These are phyloP conservation scores for Pleurotus cornucopiae DNA, from an alignment of 768 basidiomycete species.

Conservation along the genomic window DNA sequence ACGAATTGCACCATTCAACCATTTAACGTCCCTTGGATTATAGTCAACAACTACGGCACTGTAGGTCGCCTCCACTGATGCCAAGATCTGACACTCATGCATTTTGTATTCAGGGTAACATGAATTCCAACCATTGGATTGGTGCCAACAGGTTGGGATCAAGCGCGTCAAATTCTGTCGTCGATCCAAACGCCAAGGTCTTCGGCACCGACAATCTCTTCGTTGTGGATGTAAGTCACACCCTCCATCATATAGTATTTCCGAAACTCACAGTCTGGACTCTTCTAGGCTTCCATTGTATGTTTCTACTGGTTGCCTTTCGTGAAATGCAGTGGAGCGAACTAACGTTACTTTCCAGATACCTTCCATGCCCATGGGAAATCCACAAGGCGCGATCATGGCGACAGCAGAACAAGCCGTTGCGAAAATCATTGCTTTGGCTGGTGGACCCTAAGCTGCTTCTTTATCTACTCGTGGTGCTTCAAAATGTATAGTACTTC, in stretches of 20 bases:
- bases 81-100: no score
- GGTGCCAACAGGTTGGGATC: constrained; percentile 48
- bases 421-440: constrained; percentile 48
- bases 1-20: no score
- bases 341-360: constrained; percentile 23
- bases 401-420: constrained; percentile 55
- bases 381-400: constrained; percentile 56
- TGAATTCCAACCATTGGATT: constrained; percentile 67
- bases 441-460: constrained; percentile 41
- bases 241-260: background rate
- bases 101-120: constrained; percentile 20
- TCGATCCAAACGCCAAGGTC: constrained; percentile 57
- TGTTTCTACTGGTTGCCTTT: background rate
- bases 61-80: constrained; percentile 10
- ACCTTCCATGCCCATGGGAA: constrained; percentile 52
- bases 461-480: background rate
- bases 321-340: background rate
- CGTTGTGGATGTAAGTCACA: constrained; percentile 43
- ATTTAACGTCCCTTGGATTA: background rate
- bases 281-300: constrained; percentile 30
- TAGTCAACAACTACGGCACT: constrained; percentile 31
- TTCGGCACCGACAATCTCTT: constrained; percentile 46
- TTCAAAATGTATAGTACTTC: background rate
- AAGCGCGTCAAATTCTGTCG: constrained; percentile 32
- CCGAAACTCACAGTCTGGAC: background rate